Conservation (phyloP, 441 rosid genomes). For the Erodium texanum region DNA sequence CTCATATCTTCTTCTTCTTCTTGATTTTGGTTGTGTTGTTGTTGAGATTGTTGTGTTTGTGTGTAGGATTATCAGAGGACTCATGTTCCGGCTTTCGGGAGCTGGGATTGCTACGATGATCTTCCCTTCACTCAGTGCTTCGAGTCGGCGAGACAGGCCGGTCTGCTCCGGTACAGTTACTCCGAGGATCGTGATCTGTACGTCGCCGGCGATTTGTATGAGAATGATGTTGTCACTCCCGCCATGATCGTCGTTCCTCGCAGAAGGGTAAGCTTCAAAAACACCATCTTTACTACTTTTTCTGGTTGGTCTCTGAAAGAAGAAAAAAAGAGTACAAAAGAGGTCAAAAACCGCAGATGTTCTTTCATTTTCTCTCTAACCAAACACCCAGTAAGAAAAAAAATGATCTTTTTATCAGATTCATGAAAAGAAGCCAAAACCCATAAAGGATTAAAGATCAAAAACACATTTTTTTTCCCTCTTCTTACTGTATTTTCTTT, state of each 20-base stretch:
- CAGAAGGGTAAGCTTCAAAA: slow-evolving; percentile 33
- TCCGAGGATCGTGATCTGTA: slow-evolving; percentile 75
- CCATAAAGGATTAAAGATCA: background rate
- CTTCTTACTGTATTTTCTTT: too few species aligned
- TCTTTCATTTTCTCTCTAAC: background rate
- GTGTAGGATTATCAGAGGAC: slow-evolving; percentile 43
- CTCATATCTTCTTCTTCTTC: background rate
- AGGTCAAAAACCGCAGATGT: background rate
- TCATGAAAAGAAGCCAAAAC: slow-evolving; percentile 6
- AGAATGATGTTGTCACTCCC: slow-evolving; percentile 66
- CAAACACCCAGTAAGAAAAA: background rate
- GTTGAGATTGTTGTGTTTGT: background rate
- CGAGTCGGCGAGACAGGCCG: slow-evolving; percentile 61
- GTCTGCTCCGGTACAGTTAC: slow-evolving; percentile 57
- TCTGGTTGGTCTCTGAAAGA: too few species aligned
- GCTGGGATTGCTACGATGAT: slow-evolving; percentile 93
- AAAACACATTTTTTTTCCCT: background rate
- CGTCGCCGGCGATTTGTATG: slow-evolving; percentile 81
- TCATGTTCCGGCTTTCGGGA: slow-evolving; percentile 87
- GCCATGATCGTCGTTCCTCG: slow-evolving; percentile 89
- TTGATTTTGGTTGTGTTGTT: background rate
- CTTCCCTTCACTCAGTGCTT: slow-evolving; percentile 87
- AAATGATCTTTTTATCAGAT: background rate
- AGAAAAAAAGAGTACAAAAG: too few species aligned
- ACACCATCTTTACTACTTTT: background rate